phyloP scores from a whole-genome alignment of 2,329 filamentous ascomycete species.

The Aspergillus fumigatus region DNA sequence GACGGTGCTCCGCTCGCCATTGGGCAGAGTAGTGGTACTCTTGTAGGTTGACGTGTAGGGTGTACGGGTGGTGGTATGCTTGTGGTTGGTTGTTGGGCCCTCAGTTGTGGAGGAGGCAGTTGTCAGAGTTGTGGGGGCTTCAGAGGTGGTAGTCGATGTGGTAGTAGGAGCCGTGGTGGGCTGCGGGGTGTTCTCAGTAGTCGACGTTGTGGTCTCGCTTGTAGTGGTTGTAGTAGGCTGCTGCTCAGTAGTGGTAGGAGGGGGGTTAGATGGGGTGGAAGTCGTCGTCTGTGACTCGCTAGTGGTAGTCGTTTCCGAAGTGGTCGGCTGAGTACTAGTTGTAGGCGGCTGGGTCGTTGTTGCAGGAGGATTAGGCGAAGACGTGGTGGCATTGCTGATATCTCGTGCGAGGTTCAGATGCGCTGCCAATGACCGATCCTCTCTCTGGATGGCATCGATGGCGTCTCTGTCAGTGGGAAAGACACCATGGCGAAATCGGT shows the following conservation, averaged over 20 bases:
- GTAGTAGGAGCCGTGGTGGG: conserved; percentile 18
- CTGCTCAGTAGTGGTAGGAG: conserved; percentile 3
- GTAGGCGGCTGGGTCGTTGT: conserved; percentile 4
- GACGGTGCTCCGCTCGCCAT: conserved; percentile 41
- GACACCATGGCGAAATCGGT: conserved; percentile 64
- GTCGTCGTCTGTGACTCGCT: conserved; percentile 7
- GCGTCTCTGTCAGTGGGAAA: conserved; percentile 62
- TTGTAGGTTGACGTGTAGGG: conserved; percentile 38
- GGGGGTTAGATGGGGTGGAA: not conserved
- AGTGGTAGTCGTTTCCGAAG: conserved; percentile 6
- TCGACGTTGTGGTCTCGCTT: conserved; percentile 14
- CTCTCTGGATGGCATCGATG: conserved; percentile 58
- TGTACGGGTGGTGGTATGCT: conserved; percentile 18
- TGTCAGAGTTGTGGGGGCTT: conserved; percentile 11
- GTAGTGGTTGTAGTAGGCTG: conserved; percentile 15
- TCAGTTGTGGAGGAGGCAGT: conserved; percentile 13
- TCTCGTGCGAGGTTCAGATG: conserved; percentile 62
- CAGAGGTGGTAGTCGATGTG: conserved; percentile 9
- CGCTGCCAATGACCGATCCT: conserved; percentile 58
- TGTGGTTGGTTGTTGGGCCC: conserved; percentile 13
- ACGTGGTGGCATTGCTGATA: conserved; percentile 22
- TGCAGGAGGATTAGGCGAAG: conserved; percentile 8
- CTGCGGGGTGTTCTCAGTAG: conserved; percentile 3
- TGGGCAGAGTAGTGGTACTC: conserved; percentile 37
- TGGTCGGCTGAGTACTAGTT: conserved; percentile 8